Evolutionary conservation across 73 alveolate genomes (phyloP).

Genomic region (Halteria grandinella): DNA sequence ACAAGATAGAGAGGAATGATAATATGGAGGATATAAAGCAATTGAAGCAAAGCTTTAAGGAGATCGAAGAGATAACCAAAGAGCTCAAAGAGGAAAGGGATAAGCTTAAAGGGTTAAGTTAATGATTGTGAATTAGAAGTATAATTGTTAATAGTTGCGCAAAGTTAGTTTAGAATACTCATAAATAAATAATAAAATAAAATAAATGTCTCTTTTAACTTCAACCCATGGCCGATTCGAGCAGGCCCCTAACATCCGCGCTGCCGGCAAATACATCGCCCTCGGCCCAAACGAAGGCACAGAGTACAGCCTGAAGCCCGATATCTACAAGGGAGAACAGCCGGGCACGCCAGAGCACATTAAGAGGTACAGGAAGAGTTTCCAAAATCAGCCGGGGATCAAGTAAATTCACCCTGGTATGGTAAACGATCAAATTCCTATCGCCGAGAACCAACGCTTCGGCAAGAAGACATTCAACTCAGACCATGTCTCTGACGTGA

Average conservation of each 20-base stretch:
- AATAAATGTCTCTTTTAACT: too few relatives aligned
- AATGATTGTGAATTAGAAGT: background rate
- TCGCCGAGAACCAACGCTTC: slow-evolving; percentile 54
- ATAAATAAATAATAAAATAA: background rate
- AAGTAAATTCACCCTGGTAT: slow-evolving; percentile 85
- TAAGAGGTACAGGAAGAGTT: slow-evolving; percentile 77
- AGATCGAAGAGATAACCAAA: slow-evolving; percentile 1
- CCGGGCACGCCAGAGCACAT: slow-evolving; percentile 85
- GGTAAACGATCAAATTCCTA: slow-evolving; percentile 74
- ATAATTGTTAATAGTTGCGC: background rate
- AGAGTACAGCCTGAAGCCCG: slow-evolving; percentile 61
- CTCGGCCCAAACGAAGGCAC: slow-evolving; percentile 62
- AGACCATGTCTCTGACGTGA: slow-evolving; percentile 81
- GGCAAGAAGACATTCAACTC: slow-evolving; percentile 79
- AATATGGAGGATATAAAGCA: slow-evolving; percentile 9
- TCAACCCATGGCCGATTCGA: too few relatives aligned
- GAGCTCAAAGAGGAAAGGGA: slow-evolving; percentile 20
- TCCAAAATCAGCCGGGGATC: slow-evolving; percentile 79
- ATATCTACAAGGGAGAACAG: slow-evolving; percentile 10
- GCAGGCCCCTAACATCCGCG: too few relatives aligned
- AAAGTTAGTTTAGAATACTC: background rate
- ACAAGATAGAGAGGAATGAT: slow-evolving; percentile 1
- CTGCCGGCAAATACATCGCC: slow-evolving; percentile 75
- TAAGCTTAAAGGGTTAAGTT: background rate
- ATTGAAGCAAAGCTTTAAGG: background rate